phyloP scores from a whole-genome alignment of 139 green algal species.

The Trebouxia sp. region DNA sequence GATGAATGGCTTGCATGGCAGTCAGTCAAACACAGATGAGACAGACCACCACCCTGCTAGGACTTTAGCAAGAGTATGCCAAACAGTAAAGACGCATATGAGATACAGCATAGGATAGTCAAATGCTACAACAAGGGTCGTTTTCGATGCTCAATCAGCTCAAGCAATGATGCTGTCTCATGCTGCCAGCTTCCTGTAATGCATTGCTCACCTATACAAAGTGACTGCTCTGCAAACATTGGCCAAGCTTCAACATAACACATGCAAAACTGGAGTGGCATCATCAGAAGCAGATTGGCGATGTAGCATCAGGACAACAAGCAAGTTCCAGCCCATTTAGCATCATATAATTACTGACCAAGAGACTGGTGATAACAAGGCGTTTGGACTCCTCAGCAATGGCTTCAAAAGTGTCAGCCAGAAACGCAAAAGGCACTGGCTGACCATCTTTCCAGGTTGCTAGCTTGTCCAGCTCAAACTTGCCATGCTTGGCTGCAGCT shows the following conservation, averaged over 20 bases:
- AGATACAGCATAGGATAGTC: too few relatives aligned
- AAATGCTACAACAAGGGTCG: too few relatives aligned
- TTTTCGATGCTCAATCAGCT: too few relatives aligned
- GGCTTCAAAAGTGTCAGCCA: constrained; percentile 79
- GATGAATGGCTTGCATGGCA: not conserved
- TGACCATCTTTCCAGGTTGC: constrained; percentile 63
- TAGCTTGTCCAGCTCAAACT: constrained; percentile 51
- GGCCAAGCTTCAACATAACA: too few relatives aligned
- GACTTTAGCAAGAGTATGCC: too few relatives aligned
- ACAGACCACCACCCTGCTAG: too few relatives aligned
- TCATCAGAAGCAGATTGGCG: not conserved
- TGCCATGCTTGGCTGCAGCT: constrained; percentile 51
- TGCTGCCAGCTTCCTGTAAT: too few relatives aligned
- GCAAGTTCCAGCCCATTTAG: not conserved
- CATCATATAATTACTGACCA: constrained; percentile 48
- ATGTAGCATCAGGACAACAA: not conserved
- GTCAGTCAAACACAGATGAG: not conserved
- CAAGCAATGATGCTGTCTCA: too few relatives aligned
- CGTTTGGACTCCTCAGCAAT: constrained; percentile 65
- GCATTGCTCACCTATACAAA: too few relatives aligned
- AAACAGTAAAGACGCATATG: too few relatives aligned
- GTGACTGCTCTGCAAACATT: too few relatives aligned
- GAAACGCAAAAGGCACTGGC: constrained; percentile 80
- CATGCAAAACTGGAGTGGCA: not conserved
- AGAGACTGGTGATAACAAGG: constrained; percentile 67